These are phyloP conservation scores for Phyllosticta citrichinensis DNA, from an alignment of 2,329 filamentous ascomycete species.

Conservation along the genomic window DNA sequence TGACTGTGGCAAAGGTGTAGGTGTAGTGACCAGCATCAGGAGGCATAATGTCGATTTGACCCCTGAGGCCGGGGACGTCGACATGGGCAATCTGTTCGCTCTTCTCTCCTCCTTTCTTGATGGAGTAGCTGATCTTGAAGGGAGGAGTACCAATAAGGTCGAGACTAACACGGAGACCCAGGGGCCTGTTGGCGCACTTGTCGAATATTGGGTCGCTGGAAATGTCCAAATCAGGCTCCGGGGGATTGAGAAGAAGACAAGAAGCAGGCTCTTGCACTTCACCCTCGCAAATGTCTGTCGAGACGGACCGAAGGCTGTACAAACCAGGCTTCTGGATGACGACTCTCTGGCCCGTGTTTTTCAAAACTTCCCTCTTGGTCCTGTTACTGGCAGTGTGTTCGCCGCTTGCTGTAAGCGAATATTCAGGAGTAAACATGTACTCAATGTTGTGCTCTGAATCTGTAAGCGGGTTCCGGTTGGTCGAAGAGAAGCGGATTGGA, in stretches of 20 bases:
- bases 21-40: slow-evolving; percentile 72
- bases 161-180: slow-evolving; percentile 79
- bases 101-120: slow-evolving; percentile 51
- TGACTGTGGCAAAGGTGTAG: slow-evolving; percentile 73
- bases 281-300: slow-evolving; percentile 71
- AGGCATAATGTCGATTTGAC: slow-evolving; percentile 78
- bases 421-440: slow-evolving; percentile 73
- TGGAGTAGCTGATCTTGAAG: slow-evolving; percentile 71
- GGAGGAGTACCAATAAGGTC: slow-evolving; percentile 89
- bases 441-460: slow-evolving; percentile 62
- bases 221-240: slow-evolving; percentile 70
- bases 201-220: slow-evolving; percentile 76
- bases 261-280: slow-evolving; percentile 89
- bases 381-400: slow-evolving; percentile 48
- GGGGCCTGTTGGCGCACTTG: slow-evolving; percentile 87
- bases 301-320: slow-evolving; percentile 73
- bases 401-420: slow-evolving; percentile 57
- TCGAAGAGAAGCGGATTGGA: slow-evolving; percentile 60
- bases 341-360: slow-evolving; percentile 53
- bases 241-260: slow-evolving; percentile 84
- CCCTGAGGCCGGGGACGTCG: slow-evolving; percentile 59
- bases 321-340: slow-evolving; percentile 68
- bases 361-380: slow-evolving; percentile 50
- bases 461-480: slow-evolving; percentile 45
- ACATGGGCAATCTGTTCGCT: slow-evolving; percentile 45